Evolutionary conservation across 495 filamentous ascomycete species (phyloP), one percentile per base, ranked within the genome.

Genomic region (Extremus antarcticus): DNA sequence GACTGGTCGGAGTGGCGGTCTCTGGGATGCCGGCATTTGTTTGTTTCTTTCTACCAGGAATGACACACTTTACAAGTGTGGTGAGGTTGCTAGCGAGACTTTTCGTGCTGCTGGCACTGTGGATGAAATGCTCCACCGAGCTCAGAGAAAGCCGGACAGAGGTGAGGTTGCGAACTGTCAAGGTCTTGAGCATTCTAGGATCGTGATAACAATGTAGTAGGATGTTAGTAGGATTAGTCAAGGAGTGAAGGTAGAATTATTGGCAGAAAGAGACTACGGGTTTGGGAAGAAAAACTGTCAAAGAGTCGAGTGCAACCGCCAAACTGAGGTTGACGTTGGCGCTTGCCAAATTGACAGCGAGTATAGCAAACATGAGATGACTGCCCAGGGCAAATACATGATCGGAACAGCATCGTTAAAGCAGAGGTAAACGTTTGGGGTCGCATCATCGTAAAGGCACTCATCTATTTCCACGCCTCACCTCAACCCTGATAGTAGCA

Each of bases 121-220:
- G 72, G 38, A 65, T 56, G 48, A 39, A 25, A 22, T 80, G 85
- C 67, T 94, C 85, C 53, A 94, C 74, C 53, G 78, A 70, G 68
- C 80, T 87, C 60, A 97, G 72, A 43, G 82, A 78, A 25, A 96
- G 71, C 0, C 82, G 74, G 4, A 76, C 86, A 57, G 80, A 72
- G 38, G 90, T 91, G 54, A 95, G 76, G 66, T 98, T 98, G 60
- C 91, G 90, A 66, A 98, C 82, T 3, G 81, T 89, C 43, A 97
- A 69, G 17, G 63, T 57, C 32, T 22, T 51, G 47, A 56, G 49
- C 60, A 63, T 63, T 54, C 10, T 55, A 17, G 43, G 13, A 35
- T 13, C 29, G 4, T 35, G 7, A 35, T 35, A 7, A 35, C 29
- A 35, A 13, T 4, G 7, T 35, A 35, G 4, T 4, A 7, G 4